These are phyloP conservation scores for Penicillium decumbens DNA, from an alignment of 2,329 filamentous ascomycete genomes.

Conservation along the genomic window DNA sequence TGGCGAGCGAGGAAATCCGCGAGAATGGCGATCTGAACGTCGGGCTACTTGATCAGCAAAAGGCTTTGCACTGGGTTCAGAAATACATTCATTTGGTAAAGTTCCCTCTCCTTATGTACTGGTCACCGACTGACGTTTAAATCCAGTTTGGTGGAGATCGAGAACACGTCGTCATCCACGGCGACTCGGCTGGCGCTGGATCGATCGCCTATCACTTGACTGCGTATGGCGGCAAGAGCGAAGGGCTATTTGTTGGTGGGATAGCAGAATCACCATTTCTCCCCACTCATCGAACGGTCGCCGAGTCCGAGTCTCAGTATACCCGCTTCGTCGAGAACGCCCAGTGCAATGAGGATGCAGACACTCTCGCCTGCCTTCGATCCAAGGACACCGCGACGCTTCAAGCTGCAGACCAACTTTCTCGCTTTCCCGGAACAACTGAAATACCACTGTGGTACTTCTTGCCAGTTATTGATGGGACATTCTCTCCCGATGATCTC, in stretches of 20 bases:
- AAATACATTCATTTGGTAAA: slow-evolving; percentile 45
- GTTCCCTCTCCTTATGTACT: background rate
- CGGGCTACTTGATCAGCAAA: slow-evolving; percentile 59
- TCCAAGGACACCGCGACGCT: slow-evolving; percentile 36
- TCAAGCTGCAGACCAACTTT: slow-evolving; percentile 38
- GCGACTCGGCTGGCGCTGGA: slow-evolving; percentile 56
- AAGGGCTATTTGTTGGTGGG: slow-evolving; percentile 44
- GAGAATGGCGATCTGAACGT: slow-evolving; percentile 55
- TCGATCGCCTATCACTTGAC: slow-evolving; percentile 51
- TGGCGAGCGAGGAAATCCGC: slow-evolving; percentile 53
- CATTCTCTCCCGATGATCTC: slow-evolving; percentile 47
- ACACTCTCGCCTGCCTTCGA: slow-evolving; percentile 44
- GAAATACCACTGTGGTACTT: slow-evolving; percentile 45
- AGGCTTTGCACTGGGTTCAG: slow-evolving; percentile 56
- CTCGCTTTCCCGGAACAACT: slow-evolving; percentile 37
- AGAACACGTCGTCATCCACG: slow-evolving; percentile 54
- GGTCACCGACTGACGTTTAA: background rate
- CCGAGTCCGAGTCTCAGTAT: slow-evolving; percentile 45
- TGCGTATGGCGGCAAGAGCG: slow-evolving; percentile 47
- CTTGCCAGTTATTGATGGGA: slow-evolving; percentile 50
- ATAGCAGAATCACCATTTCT: slow-evolving; percentile 48
- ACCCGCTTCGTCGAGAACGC: slow-evolving; percentile 42
- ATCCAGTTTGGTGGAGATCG: slow-evolving; percentile 55
- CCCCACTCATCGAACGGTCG: slow-evolving; percentile 40
- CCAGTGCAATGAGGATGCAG: slow-evolving; percentile 34